Evolutionary conservation across 495 filamentous ascomycete species (phyloP), one percentile per base, ranked within the genome.

Genomic region (Podospora comata): DNA sequence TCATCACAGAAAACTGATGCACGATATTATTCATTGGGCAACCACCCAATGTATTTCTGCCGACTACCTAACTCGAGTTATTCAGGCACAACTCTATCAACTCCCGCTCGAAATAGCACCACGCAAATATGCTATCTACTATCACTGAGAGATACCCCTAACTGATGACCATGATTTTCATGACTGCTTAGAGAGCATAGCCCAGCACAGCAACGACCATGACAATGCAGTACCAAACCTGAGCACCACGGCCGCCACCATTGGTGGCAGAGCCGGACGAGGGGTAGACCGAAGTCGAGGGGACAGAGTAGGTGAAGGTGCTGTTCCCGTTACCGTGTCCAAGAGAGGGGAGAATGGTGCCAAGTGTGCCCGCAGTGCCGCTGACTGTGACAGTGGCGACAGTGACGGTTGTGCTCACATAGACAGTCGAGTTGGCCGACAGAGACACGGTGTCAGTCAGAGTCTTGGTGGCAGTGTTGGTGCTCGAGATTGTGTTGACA

Each of bases 221-320:
- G 61, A 63, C 32, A 7, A 63, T 32, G 30, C 61, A 63, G 32
- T 63, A 63, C 18, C 32, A 63, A 1, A 63, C 32, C 61, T 39
- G 32, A 0, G 61, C 27, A 19, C 61, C 61, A 23, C 61, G 61
- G 61, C 30, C 30, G n/a, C 61, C 61, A 48, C 34, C 34, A 23
- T 15, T 32, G 30, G 19, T 44, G 61, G 30, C 16, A 9, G 6
- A 56, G 55, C n/a, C 18, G 2, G 27, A 19, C 61, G 30, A 48
- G 61, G 61, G 32, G 61, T 63, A 63, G 6, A 32, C 18, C 11
- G 30, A 44, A 23, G 61, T 32, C 30, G 67, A 48, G 26, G 70
- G 67, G 23, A 27, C 6, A 56, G 15, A 18, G 57, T 65, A 62
- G 61, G 58, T 66, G 62, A 27, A 30, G 39, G n/a, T 58, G 68